A percentile compares a stretch with the other conserved stretches of the same genome.
phyloP scores from a whole-genome alignment of 2,329 filamentous ascomycete genomes.

The Microdochium nivale region DNA sequence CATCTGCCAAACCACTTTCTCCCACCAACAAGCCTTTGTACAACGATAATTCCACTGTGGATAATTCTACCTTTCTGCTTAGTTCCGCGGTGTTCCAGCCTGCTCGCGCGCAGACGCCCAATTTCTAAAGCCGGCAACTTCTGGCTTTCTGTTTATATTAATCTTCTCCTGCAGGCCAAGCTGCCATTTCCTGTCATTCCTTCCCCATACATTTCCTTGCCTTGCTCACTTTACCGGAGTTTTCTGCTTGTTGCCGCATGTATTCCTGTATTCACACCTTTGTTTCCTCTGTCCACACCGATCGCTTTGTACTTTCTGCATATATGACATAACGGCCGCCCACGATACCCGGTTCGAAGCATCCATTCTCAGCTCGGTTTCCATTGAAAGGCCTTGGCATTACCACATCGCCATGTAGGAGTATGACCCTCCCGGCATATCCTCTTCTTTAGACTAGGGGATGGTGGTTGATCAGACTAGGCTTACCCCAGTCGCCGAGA shows the following conservation, averaged over 20 bases:
- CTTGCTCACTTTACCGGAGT: not conserved
- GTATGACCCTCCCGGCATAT: not conserved
- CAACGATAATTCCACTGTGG: conserved; percentile 5
- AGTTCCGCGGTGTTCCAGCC: conserved; percentile 14
- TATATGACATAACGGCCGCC: conserved; percentile 5
- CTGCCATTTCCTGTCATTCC: not conserved
- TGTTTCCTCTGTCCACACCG: not conserved
- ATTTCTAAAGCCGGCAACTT: no score
- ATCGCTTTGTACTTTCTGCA: conserved; percentile 1
- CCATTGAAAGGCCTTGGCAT: not conserved
- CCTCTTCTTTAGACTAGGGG: not conserved
- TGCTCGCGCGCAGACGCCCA: not conserved
- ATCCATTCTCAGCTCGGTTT: not conserved
- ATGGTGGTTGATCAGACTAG: not conserved
- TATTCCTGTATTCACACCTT: not conserved
- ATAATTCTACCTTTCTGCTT: conserved; percentile 31
- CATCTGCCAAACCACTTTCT: conserved; percentile 10
- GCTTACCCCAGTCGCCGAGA: no score
- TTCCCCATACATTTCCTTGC: not conserved
- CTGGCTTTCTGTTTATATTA: no score
- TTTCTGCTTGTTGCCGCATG: not conserved
- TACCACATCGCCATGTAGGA: not conserved
- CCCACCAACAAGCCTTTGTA: conserved; percentile 4
- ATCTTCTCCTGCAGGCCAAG: not conserved
- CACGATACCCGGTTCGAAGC: conserved; percentile 3